Percentiles rank a stretch among this genome's conserved stretches.
Conservation (phyloP, 176 grass and related monocot genomes). For the Puya raimondii region DNA sequence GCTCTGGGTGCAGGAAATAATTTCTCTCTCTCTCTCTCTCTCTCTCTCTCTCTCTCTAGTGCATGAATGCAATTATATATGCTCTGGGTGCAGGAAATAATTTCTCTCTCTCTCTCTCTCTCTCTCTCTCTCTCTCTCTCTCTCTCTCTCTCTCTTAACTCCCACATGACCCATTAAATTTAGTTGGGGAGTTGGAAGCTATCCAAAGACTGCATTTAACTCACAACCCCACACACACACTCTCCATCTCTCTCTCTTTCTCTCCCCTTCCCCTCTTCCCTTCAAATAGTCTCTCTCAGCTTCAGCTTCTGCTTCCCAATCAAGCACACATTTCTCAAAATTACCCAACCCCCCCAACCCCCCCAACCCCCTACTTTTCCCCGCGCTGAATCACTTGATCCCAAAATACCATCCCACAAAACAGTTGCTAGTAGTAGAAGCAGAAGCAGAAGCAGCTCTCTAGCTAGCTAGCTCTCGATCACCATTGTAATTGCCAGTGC, state of each 20-base stretch:
- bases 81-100: neutral
- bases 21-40: neutral
- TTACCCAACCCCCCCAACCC: neutral
- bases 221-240: neutral
- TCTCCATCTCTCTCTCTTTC: too few relatives aligned
- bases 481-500: too few relatives aligned
- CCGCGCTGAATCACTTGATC: neutral
- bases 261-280: neutral
- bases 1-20: neutral
- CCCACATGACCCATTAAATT: neutral
- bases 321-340: neutral
- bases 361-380: too few relatives aligned
- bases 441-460: too few relatives aligned
- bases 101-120: neutral
- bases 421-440: too few relatives aligned
- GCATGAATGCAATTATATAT: too few relatives aligned
- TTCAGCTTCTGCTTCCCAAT: neutral
- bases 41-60: neutral
- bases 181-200: neutral
- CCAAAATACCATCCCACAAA: neutral
- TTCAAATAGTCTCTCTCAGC: constrained; percentile 1
- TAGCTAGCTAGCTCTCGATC: too few relatives aligned
- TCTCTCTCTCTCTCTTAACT: neutral
- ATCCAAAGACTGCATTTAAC: constrained; percentile 4
- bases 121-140: neutral